Percentiles rank a stretch among this genome's conserved stretches.
Evolutionary conservation across 495 filamentous ascomycete species (phyloP).

Genomic region (Choiromyces venosus): DNA sequence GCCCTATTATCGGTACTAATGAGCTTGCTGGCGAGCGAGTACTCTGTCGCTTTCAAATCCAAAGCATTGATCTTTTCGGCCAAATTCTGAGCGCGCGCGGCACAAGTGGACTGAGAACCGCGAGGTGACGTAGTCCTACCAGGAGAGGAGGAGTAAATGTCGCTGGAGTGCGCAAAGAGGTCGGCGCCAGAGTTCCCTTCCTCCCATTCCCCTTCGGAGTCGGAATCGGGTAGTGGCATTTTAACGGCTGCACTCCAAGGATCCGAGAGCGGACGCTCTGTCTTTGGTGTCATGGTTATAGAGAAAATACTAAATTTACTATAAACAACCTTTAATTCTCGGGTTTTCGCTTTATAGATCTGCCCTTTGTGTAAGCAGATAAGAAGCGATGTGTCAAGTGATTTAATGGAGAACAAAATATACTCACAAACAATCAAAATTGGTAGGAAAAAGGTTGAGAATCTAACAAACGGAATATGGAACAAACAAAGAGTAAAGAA

Average conservation of each 20-base stretch:
- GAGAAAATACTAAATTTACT: background rate
- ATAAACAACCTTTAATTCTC: background rate
- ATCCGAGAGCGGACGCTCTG: background rate
- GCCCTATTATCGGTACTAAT: slow-evolving; percentile 20
- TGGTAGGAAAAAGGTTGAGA: background rate
- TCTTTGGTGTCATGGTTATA: background rate
- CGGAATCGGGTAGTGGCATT: slow-evolving; percentile 28
- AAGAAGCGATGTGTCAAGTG: background rate
- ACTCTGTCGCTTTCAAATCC: slow-evolving; percentile 38
- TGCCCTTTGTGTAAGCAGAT: background rate
- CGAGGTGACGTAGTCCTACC: slow-evolving; percentile 13
- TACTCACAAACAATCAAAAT: background rate
- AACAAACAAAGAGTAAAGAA: background rate
- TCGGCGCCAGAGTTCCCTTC: slow-evolving; percentile 27
- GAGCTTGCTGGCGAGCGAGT: slow-evolving; percentile 36
- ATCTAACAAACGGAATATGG: background rate
- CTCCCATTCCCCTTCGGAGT: slow-evolving; percentile 33
- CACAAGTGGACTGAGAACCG: slow-evolving; percentile 22
- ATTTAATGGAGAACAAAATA: background rate
- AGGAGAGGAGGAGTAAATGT: slow-evolving; percentile 16
- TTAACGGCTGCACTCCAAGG: slow-evolving; percentile 20
- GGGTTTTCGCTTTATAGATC: background rate
- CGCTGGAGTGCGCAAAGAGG: slow-evolving; percentile 20
- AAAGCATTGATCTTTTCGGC: slow-evolving; percentile 30
- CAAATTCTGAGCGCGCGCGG: slow-evolving; percentile 23